Evolutionary conservation across 495 filamentous ascomycete species (phyloP).

Genomic region (Penicillium tannophilum): DNA sequence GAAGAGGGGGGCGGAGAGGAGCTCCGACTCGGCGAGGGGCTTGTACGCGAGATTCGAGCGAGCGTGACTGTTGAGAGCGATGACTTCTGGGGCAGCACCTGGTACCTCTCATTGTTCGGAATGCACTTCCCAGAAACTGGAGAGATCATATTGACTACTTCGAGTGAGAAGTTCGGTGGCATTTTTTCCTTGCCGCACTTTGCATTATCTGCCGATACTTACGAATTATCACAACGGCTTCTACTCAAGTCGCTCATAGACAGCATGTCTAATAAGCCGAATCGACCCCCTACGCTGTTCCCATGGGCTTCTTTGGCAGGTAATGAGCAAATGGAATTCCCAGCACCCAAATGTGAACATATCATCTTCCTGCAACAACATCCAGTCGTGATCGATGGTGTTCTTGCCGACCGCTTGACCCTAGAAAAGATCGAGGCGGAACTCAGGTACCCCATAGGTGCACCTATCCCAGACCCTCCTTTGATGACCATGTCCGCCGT

Average conservation of each 20-base stretch:
- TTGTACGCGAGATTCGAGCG: conserved; percentile 63
- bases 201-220: conserved; percentile 64
- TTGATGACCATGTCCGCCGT: conserved; percentile 78
- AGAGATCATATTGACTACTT: conserved; percentile 76
- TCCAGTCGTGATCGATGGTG: conserved; percentile 44
- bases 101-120: conserved; percentile 75
- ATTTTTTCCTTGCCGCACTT: conserved; percentile 89
- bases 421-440: conserved; percentile 79
- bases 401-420: conserved; percentile 35
- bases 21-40: conserved; percentile 30
- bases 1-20: conserved; percentile 45
- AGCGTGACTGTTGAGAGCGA: conserved; percentile 71
- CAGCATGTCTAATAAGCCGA: conserved; percentile 61
- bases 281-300: conserved; percentile 51
- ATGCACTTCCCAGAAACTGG: conserved; percentile 81
- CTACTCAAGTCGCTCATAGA: conserved; percentile 71
- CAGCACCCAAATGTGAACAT: conserved; percentile 81
- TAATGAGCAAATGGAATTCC: conserved; percentile 56
- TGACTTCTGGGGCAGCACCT: conserved; percentile 64
- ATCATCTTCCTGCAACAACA: conserved; percentile 87
- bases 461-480: conserved; percentile 67
- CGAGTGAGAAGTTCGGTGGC: conserved; percentile 89
- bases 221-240: conserved; percentile 63
- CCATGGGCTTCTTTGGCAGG: conserved; percentile 67
- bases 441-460: conserved; percentile 80